Evolutionary conservation across 345 rosid species (phyloP).

Genomic region (Eucalyptus regnans): DNA sequence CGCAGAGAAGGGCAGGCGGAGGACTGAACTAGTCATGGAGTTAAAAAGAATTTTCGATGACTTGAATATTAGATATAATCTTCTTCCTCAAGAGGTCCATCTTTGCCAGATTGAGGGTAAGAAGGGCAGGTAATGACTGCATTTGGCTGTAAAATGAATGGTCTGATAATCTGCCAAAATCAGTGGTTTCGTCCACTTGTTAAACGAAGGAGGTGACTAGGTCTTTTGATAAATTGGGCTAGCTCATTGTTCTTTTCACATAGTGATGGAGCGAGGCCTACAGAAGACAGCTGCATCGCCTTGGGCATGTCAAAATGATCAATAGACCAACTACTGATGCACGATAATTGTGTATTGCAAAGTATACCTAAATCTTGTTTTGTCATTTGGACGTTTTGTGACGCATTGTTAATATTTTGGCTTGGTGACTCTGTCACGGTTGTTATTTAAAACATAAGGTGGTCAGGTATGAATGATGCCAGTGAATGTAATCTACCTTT

Average conservation of each 20-base stretch:
- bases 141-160: neutral
- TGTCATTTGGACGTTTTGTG: no score
- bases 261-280: no score
- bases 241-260: neutral
- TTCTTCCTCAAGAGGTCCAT: conserved; percentile 42
- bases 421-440: no score
- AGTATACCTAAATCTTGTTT: neutral
- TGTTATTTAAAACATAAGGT: neutral
- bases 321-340: no score
- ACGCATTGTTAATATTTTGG: no score
- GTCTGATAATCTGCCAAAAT: neutral
- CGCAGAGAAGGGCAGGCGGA: conserved; percentile 36
- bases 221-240: neutral
- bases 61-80: conserved; percentile 29
- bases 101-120: neutral
- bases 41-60: conserved; percentile 44
- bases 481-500: neutral
- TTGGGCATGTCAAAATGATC: no score
- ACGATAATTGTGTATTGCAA: neutral
- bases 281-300: no score
- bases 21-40: conserved; percentile 34
- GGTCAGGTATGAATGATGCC: neutral
- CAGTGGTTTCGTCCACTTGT: neutral
- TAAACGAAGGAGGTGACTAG: neutral
- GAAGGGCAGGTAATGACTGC: neutral